A percentile compares a stretch with the other conserved stretches of the same genome.
phyloP scores from a whole-genome alignment of 768 basidiomycete genomes.

The Psilocybe cubensis region DNA sequence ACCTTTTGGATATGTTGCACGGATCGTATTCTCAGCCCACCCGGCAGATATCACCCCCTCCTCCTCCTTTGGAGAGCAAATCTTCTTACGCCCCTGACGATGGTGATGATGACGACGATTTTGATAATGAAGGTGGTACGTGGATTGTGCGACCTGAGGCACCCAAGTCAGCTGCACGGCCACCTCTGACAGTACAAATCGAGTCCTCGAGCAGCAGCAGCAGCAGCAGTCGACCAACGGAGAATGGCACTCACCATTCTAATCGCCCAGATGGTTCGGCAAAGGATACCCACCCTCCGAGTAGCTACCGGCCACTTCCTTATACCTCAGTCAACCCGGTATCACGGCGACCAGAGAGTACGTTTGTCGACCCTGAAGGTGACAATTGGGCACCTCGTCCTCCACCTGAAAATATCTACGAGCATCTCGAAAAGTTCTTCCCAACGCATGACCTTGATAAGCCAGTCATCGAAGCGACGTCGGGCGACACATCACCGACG shows the following conservation, averaged over 20 bases:
- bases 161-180: constrained; percentile 33
- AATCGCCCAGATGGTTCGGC: constrained; percentile 5
- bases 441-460: constrained; percentile 95
- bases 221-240: constrained; percentile 4
- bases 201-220: constrained; percentile 24
- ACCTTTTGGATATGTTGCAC: constrained; percentile 23
- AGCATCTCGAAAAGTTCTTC: constrained; percentile 93
- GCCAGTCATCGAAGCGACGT: constrained; percentile 87
- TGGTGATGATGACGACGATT: constrained; percentile 39
- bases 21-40: background rate
- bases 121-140: constrained; percentile 46
- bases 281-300: constrained; percentile 12
- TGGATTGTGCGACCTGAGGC: constrained; percentile 33
- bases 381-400: constrained; percentile 91
- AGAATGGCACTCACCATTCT: constrained; percentile 5
- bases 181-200: constrained; percentile 50
- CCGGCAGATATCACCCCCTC: constrained; percentile 16
- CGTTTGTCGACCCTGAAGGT: constrained; percentile 65
- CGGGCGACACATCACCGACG: constrained; percentile 80
- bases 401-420: constrained; percentile 89
- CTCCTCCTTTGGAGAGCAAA: constrained; percentile 13
- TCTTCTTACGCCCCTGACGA: constrained; percentile 12
- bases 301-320: constrained; percentile 9
- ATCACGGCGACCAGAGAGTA: constrained; percentile 43
- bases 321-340: constrained; percentile 1